A percentile compares a stretch with the other conserved stretches of the same genome.
Evolutionary conservation across 345 rosid genomes (phyloP).

Genomic region (Camelina hispida): DNA sequence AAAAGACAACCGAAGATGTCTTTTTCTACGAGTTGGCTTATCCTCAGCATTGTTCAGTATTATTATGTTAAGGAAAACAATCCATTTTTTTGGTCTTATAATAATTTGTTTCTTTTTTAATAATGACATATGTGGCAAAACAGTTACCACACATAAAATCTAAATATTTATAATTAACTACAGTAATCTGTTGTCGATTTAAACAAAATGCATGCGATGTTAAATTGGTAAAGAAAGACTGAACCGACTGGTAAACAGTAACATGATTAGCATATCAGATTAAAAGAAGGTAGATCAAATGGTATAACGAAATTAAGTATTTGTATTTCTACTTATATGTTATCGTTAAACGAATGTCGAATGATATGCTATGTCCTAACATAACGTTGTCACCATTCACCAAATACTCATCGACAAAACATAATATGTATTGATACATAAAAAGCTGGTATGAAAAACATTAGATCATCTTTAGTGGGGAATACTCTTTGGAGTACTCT

Average conservation of each 20-base stretch:
- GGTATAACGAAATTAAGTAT: too few relatives aligned
- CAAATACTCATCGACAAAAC: background rate
- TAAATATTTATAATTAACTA: background rate
- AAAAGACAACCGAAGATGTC: constrained; percentile 36
- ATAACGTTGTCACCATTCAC: too few relatives aligned
- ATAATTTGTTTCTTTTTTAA: background rate
- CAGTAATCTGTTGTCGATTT: background rate
- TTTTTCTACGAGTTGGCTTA: constrained; percentile 32
- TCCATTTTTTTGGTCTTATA: background rate
- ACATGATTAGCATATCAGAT: too few relatives aligned
- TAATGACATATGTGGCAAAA: background rate
- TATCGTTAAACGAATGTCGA: too few relatives aligned
- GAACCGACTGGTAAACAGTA: too few relatives aligned
- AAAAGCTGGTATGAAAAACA: background rate
- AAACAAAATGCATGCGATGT: background rate
- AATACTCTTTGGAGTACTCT: too few relatives aligned
- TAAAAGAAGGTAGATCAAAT: too few relatives aligned
- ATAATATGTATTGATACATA: background rate
- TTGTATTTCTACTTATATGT: too few relatives aligned
- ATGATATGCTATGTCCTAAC: too few relatives aligned
- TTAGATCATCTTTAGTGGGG: too few relatives aligned
- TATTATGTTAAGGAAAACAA: background rate
- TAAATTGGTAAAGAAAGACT: background rate
- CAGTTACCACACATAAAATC: background rate
- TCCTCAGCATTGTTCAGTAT: constrained; percentile 14